Conservation (phyloP, 2,329 filamentous ascomycete genomes). For the Botryotinia calthae region DNA sequence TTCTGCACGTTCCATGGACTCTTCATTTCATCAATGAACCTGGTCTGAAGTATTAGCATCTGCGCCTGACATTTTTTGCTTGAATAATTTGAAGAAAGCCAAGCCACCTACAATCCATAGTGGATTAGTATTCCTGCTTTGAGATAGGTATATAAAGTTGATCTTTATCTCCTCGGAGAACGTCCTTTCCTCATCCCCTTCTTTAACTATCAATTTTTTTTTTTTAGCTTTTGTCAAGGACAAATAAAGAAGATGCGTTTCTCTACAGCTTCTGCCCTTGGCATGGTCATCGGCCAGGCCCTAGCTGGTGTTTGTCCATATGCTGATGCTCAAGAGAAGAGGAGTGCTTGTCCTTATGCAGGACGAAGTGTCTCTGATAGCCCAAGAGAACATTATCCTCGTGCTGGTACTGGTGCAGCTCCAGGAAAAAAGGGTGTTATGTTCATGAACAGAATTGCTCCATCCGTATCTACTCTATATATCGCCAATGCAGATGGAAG, state of each 20-base stretch:
- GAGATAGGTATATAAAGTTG: not conserved
- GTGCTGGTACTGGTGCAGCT: not conserved
- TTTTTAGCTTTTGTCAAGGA: not conserved
- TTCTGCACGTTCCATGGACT: not conserved
- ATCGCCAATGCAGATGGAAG: slow-evolving; percentile 44
- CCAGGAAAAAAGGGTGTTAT: slow-evolving; percentile 21
- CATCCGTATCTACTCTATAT: slow-evolving; percentile 33
- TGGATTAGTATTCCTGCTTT: not conserved
- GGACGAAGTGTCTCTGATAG: not conserved
- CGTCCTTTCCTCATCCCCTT: not conserved
- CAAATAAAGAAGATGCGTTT: slow-evolving; percentile 3
- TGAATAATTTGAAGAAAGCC: not conserved
- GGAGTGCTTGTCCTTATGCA: not conserved
- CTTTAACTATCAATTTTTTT: not conserved
- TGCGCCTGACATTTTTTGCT: not conserved
- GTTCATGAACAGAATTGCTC: slow-evolving; percentile 42
- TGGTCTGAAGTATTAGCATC: not conserved
- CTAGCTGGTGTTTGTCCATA: not conserved
- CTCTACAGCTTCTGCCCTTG: not conserved
- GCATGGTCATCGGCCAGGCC: not conserved
- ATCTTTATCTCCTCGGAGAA: not conserved
- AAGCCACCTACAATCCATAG: not conserved
- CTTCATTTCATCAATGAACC: not conserved
- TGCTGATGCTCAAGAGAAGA: slow-evolving; percentile 2
- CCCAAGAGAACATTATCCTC: not conserved